phyloP scores from a whole-genome alignment of 1,284 basidiomycete species.

The Ganoderma boninense region DNA sequence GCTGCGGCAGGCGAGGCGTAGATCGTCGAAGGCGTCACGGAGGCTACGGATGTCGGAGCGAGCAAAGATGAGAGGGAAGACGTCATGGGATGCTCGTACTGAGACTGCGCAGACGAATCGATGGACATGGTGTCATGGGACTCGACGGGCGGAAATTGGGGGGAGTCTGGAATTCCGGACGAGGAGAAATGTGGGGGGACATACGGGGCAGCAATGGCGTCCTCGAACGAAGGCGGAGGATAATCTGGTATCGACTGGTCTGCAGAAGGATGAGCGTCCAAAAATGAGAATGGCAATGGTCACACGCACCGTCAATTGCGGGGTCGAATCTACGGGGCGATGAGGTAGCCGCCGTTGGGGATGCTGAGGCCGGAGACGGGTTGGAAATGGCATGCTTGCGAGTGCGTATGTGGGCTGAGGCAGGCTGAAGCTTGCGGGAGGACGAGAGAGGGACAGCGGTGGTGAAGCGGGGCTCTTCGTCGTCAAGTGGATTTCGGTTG shows the following conservation, averaged over 20 bases:
- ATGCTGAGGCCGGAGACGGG: constrained; percentile 22
- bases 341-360: constrained; percentile 10
- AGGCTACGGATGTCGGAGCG: constrained; percentile 1
- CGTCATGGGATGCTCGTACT: constrained; percentile 12
- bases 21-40: constrained; percentile 17
- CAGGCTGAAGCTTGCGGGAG: constrained; percentile 38
- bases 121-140: constrained; percentile 13
- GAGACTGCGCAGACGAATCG: constrained; percentile 8
- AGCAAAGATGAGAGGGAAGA: constrained; percentile 12
- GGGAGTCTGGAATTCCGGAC: constrained; percentile 13
- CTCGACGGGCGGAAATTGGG: constrained; percentile 20
- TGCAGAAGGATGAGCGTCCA: constrained; percentile 7
- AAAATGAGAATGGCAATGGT: not conserved
- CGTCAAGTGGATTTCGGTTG: constrained; percentile 13
- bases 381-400: constrained; percentile 34
- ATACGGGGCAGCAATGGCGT: constrained; percentile 50
- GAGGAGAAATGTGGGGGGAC: constrained; percentile 28
- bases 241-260: constrained; percentile 57
- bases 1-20: constrained; percentile 5
- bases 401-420: constrained; percentile 37
- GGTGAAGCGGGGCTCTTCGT: constrained; percentile 48
- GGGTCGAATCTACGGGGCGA: constrained; percentile 21
- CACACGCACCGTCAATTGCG: constrained; percentile 29
- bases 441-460: constrained; percentile 41
- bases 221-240: constrained; percentile 66